Conservation (phyloP, 148 eudicot species). For the Beta vulgaris region DNA sequence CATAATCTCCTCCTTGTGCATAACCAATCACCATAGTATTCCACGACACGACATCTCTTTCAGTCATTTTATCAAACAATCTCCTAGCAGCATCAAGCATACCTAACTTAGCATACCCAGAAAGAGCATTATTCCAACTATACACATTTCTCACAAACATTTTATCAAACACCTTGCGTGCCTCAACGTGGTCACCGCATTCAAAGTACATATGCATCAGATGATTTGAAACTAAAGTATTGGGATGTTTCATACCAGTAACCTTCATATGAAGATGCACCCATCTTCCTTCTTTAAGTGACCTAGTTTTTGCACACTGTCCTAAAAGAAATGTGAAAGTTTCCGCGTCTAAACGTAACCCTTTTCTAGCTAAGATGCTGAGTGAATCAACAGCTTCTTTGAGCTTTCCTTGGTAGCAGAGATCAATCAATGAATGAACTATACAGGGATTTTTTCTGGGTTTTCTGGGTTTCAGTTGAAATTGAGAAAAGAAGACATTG, state of each 20-base stretch:
- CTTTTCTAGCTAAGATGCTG: slow-evolving; percentile 35
- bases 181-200: slow-evolving; percentile 53
- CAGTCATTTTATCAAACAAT: slow-evolving; percentile 61
- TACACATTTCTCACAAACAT: slow-evolving; percentile 67
- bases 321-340: slow-evolving; percentile 44
- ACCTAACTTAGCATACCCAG: slow-evolving; percentile 74
- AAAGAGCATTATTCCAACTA: slow-evolving; percentile 73
- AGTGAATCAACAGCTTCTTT: slow-evolving; percentile 52
- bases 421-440: slow-evolving; percentile 42
- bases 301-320: slow-evolving; percentile 46
- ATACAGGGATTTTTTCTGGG: slow-evolving; percentile 34
- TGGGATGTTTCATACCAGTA: slow-evolving; percentile 58
- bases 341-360: slow-evolving; percentile 49
- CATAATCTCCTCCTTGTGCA: slow-evolving; percentile 44
- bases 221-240: slow-evolving; percentile 53
- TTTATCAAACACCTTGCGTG: slow-evolving; percentile 72
- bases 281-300: slow-evolving; percentile 67
- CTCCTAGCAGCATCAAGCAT: slow-evolving; percentile 52
- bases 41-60: slow-evolving; percentile 73
- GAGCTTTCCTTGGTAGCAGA: slow-evolving; percentile 51
- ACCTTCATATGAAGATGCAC: slow-evolving; percentile 66
- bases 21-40: slow-evolving; percentile 74
- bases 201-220: slow-evolving; percentile 58
- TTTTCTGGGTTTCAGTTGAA: slow-evolving; percentile 18
- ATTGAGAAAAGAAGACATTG: slow-evolving; percentile 19